Percentiles rank a stretch among this genome's conserved stretches.
phyloP scores from a whole-genome alignment of 495 filamentous ascomycete species.

The Hypoxylon rickii region DNA sequence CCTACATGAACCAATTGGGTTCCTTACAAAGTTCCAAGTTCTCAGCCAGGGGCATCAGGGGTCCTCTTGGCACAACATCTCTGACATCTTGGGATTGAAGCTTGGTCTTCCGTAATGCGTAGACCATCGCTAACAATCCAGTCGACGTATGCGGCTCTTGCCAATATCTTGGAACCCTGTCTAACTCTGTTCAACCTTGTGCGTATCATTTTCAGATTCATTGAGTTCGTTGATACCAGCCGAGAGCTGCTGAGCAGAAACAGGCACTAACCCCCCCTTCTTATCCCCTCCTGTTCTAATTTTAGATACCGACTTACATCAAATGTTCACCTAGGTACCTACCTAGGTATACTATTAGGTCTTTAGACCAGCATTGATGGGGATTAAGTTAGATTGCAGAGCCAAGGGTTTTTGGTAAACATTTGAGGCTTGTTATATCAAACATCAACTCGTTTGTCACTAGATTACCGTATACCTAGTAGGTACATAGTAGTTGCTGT shows the following conservation, averaged over 20 bases:
- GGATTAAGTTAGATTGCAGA: too few relatives aligned
- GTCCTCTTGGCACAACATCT: constrained; percentile 31
- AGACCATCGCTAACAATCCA: constrained; percentile 3
- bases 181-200: neutral
- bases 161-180: neutral
- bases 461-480: too few relatives aligned
- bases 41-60: constrained; percentile 30
- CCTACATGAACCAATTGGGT: constrained; percentile 11
- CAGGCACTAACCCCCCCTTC: constrained; percentile 18
- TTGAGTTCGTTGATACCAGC: too few relatives aligned
- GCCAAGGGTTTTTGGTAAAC: too few relatives aligned
- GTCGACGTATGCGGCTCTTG: constrained; percentile 29
- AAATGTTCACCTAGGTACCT: neutral
- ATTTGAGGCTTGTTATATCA: too few relatives aligned
- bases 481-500: too few relatives aligned
- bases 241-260: constrained; percentile 12
- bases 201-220: constrained; percentile 4
- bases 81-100: constrained; percentile 36
- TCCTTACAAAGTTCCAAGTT: constrained; percentile 7
- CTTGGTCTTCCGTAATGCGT: constrained; percentile 19
- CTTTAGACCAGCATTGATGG: too few relatives aligned
- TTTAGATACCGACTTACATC: constrained; percentile 21
- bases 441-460: too few relatives aligned
- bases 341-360: too few relatives aligned
- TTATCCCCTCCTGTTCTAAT: constrained; percentile 14